These are phyloP conservation scores for Obba rivulosa DNA, from an alignment of 768 basidiomycete genomes.

Conservation along the genomic window DNA sequence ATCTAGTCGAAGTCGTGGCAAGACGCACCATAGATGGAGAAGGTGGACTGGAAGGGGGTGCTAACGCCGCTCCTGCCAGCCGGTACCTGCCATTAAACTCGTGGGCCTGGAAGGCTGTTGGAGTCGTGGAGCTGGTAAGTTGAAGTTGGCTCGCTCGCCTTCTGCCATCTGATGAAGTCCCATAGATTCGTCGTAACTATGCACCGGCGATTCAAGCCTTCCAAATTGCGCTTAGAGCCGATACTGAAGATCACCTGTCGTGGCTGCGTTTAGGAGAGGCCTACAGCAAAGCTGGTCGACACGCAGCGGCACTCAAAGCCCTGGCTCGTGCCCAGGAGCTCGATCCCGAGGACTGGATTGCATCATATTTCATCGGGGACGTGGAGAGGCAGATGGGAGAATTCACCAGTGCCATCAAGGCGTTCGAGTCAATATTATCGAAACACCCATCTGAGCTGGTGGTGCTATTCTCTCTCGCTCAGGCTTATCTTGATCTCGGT, in stretches of 20 bases:
- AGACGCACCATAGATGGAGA: constrained; percentile 90
- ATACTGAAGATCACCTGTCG: constrained; percentile 69
- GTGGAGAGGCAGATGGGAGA: constrained; percentile 75
- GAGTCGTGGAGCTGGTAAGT: constrained; percentile 84
- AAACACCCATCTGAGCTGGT: constrained; percentile 64
- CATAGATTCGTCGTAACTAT: constrained; percentile 65
- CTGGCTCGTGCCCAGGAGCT: constrained; percentile 71
- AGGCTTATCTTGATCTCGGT: constrained; percentile 69
- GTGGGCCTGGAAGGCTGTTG: constrained; percentile 98
- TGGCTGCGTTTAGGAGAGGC: constrained; percentile 94
- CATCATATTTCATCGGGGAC: constrained; percentile 76
- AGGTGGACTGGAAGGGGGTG: constrained; percentile 55
- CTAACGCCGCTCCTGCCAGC: constrained; percentile 33
- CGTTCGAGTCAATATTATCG: constrained; percentile 53
- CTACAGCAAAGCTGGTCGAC: constrained; percentile 82
- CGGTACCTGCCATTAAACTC: constrained; percentile 72
- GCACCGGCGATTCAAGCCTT: constrained; percentile 73
- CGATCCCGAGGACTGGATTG: constrained; percentile 76
- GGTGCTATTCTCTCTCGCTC: constrained; percentile 63
- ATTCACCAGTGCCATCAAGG: constrained; percentile 66
- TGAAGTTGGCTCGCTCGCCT: not conserved
- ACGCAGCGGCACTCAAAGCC: constrained; percentile 86
- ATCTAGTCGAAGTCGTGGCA: constrained; percentile 91
- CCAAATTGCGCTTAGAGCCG: constrained; percentile 79
- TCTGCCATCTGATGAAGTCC: constrained; percentile 1